phyloP scores from a whole-genome alignment of 768 basidiomycete genomes.

The Hortiboletus flavorubellus region DNA sequence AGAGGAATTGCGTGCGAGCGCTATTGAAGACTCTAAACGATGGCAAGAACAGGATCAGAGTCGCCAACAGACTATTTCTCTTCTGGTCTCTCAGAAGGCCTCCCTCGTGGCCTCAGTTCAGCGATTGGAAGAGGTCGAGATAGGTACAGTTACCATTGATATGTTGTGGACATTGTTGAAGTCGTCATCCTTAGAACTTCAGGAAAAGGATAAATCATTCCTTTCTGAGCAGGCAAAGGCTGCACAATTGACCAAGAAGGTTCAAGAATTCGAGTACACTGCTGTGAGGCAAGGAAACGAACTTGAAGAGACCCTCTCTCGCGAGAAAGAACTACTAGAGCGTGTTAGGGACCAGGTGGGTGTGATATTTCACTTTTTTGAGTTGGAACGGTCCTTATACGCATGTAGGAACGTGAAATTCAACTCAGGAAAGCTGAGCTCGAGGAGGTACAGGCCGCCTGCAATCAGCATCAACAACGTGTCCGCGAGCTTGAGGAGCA shows the following conservation, averaged over 20 bases:
- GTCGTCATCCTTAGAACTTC: constrained; percentile 36
- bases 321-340: constrained; percentile 51
- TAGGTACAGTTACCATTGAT: constrained; percentile 42
- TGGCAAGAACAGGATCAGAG: constrained; percentile 42
- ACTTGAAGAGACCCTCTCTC: constrained; percentile 34
- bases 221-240: constrained; percentile 41
- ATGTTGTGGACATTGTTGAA: neutral
- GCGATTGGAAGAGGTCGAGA: constrained; percentile 55
- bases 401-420: constrained; percentile 66
- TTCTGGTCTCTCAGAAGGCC: constrained; percentile 75
- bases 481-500: constrained; percentile 77
- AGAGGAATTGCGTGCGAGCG: constrained; percentile 15
- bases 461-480: constrained; percentile 52
- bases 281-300: constrained; percentile 39
- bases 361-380: neutral
- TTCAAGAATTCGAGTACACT: constrained; percentile 42
- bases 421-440: constrained; percentile 57
- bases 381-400: neutral
- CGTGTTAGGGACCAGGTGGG: constrained; percentile 31
- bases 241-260: constrained; percentile 38
- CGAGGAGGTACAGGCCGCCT: constrained; percentile 50
- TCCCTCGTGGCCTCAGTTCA: constrained; percentile 56
- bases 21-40: constrained; percentile 8
- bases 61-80: constrained; percentile 69
- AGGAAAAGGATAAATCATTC: constrained; percentile 40